phyloP scores from a whole-genome alignment of 306 rosid genomes.

The Sophora flavescens region DNA sequence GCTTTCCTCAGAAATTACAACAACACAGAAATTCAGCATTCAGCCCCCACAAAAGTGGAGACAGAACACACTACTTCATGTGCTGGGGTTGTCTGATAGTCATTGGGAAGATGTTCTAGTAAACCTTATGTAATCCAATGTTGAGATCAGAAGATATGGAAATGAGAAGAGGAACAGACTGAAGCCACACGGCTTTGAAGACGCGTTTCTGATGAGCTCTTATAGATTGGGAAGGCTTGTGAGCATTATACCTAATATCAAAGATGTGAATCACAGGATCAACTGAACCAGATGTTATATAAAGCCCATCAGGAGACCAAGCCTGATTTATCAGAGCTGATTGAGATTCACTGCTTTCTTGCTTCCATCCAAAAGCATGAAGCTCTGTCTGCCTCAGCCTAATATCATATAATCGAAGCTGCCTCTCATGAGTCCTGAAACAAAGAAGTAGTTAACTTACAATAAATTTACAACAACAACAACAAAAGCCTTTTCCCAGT shows the following conservation, averaged over 20 bases:
- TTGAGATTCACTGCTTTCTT: conserved; percentile 96
- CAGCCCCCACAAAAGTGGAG: conserved; percentile 28
- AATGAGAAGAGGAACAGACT: conserved; percentile 76
- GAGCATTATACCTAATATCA: conserved; percentile 79
- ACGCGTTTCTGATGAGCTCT: conserved; percentile 95
- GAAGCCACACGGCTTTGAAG: conserved; percentile 92
- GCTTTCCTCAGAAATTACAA: neutral
- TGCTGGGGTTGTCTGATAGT: neutral
- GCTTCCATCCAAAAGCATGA: conserved; percentile 98
- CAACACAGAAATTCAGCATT: conserved; percentile 6
- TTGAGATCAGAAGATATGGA: conserved; percentile 95
- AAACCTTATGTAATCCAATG: conserved; percentile 81
- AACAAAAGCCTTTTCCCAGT: conserved; percentile 1
- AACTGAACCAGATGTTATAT: conserved; percentile 85
- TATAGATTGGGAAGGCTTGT: conserved; percentile 83
- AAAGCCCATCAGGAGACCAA: conserved; percentile 97
- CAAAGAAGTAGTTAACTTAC: conserved; percentile 3
- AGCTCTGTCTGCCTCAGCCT: conserved; percentile 83
- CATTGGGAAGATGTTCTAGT: conserved; percentile 41
- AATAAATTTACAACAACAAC: conserved; percentile 19
- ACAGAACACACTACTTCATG: conserved; percentile 12
- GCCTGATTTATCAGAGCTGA: conserved; percentile 96
- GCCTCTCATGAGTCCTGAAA: conserved; percentile 84
- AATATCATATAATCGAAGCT: conserved; percentile 89
- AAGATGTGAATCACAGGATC: conserved; percentile 94